Conservation (phyloP, 1,139 yeast species). For the Pichia sp. region DNA sequence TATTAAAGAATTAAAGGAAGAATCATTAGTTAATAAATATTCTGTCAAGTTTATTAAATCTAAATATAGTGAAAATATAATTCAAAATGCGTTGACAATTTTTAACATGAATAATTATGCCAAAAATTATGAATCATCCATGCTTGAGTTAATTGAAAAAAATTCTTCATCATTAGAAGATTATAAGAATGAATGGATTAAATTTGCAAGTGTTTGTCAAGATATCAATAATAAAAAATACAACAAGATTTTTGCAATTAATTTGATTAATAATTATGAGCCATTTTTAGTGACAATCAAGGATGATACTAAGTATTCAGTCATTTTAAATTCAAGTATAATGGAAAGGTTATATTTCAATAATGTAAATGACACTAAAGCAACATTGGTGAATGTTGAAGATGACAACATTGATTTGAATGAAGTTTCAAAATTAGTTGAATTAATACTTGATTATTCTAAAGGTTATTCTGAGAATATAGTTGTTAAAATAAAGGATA, state of each 20-base stretch:
- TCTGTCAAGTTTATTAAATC: slow-evolving; percentile 41
- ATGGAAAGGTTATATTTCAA: slow-evolving; percentile 27
- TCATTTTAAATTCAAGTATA: slow-evolving; percentile 25
- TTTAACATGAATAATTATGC: slow-evolving; percentile 22
- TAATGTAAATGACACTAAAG: not conserved
- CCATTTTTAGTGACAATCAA: slow-evolving; percentile 26
- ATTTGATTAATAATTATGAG: slow-evolving; percentile 29
- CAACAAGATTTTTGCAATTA: slow-evolving; percentile 39
- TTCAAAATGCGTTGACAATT: slow-evolving; percentile 30
- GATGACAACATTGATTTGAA: slow-evolving; percentile 1
- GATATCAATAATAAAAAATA: slow-evolving; percentile 55
- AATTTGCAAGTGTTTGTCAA: slow-evolving; percentile 56
- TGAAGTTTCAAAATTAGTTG: slow-evolving; percentile 11
- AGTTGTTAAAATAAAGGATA: not conserved
- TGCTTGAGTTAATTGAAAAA: not conserved
- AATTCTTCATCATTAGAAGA: not conserved
- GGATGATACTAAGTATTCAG: slow-evolving; percentile 21
- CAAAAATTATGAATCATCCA: slow-evolving; percentile 14
- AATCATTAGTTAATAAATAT: slow-evolving; percentile 28
- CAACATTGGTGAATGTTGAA: not conserved
- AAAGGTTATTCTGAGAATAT: slow-evolving; percentile 6
- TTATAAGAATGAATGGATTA: slow-evolving; percentile 44
- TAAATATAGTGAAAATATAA: slow-evolving; percentile 34
- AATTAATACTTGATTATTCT: slow-evolving; percentile 10
- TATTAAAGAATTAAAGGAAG: slow-evolving; percentile 9